Evolutionary conservation across 169 alveolate species (phyloP).

Genomic region (Hepatocystis sp.): DNA sequence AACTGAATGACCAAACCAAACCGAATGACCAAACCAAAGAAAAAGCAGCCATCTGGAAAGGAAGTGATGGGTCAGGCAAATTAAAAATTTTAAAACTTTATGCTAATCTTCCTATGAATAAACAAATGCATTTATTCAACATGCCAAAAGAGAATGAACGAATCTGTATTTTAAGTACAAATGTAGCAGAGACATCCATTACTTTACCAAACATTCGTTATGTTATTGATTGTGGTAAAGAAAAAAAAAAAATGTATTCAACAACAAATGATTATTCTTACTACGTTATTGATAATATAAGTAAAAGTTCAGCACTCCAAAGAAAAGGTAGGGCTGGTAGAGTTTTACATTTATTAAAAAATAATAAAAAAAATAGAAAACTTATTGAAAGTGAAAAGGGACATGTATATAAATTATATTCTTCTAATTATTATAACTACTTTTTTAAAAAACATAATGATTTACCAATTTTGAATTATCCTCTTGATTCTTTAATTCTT

Average conservation of each 20-base stretch:
- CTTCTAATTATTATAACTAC: slow-evolving; percentile 70
- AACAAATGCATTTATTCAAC: slow-evolving; percentile 85
- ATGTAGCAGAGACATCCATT: slow-evolving; percentile 99
- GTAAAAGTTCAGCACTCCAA: slow-evolving; percentile 95
- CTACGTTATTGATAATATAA: slow-evolving; percentile 91
- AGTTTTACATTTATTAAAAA: slow-evolving; percentile 74
- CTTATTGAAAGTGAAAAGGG: slow-evolving; percentile 74
- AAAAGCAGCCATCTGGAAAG: slow-evolving; percentile 79
- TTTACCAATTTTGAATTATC: slow-evolving; percentile 66
- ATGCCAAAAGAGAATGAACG: slow-evolving; percentile 93
- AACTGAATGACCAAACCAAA: too few species aligned
- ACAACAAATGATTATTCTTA: slow-evolving; percentile 89
- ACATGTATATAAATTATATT: slow-evolving; percentile 74
- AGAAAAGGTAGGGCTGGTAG: slow-evolving; percentile 99
- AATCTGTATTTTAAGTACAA: slow-evolving; percentile 97
- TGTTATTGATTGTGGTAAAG: slow-evolving; percentile 98
- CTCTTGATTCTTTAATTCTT: slow-evolving; percentile 65
- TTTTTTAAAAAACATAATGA: slow-evolving; percentile 74
- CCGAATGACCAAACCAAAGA: slow-evolving; percentile 58
- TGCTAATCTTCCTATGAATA: slow-evolving; percentile 84
- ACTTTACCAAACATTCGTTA: slow-evolving; percentile 98
- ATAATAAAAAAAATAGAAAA: slow-evolving; percentile 68
- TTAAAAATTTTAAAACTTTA: slow-evolving; percentile 88
- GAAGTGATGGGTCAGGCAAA: slow-evolving; percentile 83
- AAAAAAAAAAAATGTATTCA: slow-evolving; percentile 93